Base-by-base conservation (phyloP, 1,284 basidiomycete species). In the Heterobasidion irregulare region DNA sequence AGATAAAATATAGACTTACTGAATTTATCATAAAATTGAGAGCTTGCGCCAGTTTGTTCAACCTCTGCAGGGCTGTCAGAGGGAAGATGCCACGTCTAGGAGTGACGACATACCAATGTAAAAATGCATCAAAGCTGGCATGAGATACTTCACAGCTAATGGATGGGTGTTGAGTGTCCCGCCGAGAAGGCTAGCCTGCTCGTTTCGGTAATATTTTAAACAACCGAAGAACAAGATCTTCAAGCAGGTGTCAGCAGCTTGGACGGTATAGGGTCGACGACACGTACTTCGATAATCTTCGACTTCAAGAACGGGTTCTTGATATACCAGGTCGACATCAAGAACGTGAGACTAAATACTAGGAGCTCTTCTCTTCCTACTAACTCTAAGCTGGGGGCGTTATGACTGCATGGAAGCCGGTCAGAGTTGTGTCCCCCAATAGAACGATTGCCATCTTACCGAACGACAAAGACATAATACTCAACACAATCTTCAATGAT, bases 1-100 rank as follows among this genome's bases (percentile, higher is more conserved):
- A 60, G 66, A 62, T 18, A 49, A 12, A 54, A 59, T 16, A 56
- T 6, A 46, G 50, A 77, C 90, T 68, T 64, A 94, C 91, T 91
- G 68, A 94, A 96, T 82, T 97, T 97, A 68, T 97, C 94, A 70
- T 96, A 99, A 73, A 99, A 99, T 68, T 99, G 96, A 0, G 94
- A 95, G 67, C 95, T 95, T 19, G 93, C 92, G 46, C 97, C 97
- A 0, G 97, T 99, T 62, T 90, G 88, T 68, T 99, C 97, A 36
- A 98, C 95, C 78, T 99, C 94, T 95, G 64, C 35, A 51, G 16
- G 55, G n/a, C n/a, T 50, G 7, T 16, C 34, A 33, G 4, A 54
- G 44, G 38, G 47, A 16, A 8, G 8, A 1, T 33, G 13, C 13
- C 34, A 32, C 53, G 47, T 43, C 47, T 49, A 50, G 51, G 32